A percentile compares a stretch with the other conserved stretches of the same genome.
phyloP scores from a whole-genome alignment of 2,329 filamentous ascomycete genomes.

The Cercospora brassicicola region DNA sequence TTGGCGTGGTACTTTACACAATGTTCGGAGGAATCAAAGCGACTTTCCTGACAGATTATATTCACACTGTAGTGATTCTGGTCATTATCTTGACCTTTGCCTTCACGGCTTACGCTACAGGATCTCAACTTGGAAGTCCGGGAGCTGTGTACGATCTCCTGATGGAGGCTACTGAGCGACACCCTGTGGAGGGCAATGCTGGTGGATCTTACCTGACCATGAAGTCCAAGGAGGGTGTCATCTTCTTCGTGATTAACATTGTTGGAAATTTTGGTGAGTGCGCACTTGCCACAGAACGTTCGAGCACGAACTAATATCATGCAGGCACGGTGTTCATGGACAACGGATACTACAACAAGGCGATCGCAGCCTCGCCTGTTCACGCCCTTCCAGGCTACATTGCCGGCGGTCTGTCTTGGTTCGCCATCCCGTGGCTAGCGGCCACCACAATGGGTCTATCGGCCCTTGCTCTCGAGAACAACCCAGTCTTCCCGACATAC shows the following conservation, averaged over 20 bases:
- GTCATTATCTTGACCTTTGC: conserved; percentile 85
- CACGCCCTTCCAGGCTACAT: conserved; percentile 85
- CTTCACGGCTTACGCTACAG: conserved; percentile 77
- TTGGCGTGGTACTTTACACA: conserved; percentile 76
- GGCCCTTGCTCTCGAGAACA: conserved; percentile 75
- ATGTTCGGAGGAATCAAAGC: conserved; percentile 76
- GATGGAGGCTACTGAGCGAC: conserved; percentile 63
- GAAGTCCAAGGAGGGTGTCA: conserved; percentile 74
- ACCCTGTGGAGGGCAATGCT: conserved; percentile 78
- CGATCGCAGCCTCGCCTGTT: conserved; percentile 81
- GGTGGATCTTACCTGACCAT: conserved; percentile 85
- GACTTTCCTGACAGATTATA: conserved; percentile 81
- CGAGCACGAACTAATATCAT: not conserved
- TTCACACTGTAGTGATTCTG: conserved; percentile 81
- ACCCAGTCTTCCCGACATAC: conserved; percentile 69
- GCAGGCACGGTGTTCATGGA: conserved; percentile 79
- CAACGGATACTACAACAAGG: conserved; percentile 81
- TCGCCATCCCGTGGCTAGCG: conserved; percentile 86
- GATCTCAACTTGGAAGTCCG: conserved; percentile 70
- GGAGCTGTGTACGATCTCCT: conserved; percentile 75
- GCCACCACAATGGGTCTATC: conserved; percentile 86
- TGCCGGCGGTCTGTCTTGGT: conserved; percentile 83
- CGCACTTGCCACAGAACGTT: not conserved
- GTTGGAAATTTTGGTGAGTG: conserved; percentile 67
- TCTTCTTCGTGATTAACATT: conserved; percentile 67